These are phyloP conservation scores for Plasmodium cynomolgi DNA, from an alignment of 169 alveolate genomes.

Conservation along the genomic window DNA sequence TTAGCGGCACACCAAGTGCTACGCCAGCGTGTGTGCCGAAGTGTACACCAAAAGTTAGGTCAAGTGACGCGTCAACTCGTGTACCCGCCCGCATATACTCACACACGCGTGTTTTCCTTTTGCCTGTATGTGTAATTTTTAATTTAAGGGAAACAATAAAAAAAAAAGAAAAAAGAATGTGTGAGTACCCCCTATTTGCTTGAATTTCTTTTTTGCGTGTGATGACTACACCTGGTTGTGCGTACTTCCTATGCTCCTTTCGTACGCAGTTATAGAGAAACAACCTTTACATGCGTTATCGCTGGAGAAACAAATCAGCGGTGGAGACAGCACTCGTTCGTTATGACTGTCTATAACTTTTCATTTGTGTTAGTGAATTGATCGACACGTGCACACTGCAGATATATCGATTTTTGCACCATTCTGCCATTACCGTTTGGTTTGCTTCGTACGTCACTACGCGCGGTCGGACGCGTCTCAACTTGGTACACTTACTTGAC, in stretches of 20 bases:
- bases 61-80: background rate
- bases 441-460: background rate
- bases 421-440: background rate
- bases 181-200: background rate
- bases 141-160: background rate
- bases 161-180: background rate
- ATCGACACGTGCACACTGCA: background rate
- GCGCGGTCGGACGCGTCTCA: background rate
- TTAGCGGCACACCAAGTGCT: background rate
- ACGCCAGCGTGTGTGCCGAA: background rate
- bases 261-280: background rate
- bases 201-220: background rate
- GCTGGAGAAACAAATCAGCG: background rate
- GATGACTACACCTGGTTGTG: background rate
- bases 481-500: background rate
- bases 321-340: background rate
- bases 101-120: constrained; percentile 8
- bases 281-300: background rate
- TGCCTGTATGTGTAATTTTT: constrained; percentile 14
- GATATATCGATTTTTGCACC: background rate
- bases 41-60: background rate
- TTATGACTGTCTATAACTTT: background rate
- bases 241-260: background rate
- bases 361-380: background rate
- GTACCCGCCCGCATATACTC: background rate